Base-by-base conservation (phyloP, 805 yeast genomes). In the Candida sanyiensis region DNA sequence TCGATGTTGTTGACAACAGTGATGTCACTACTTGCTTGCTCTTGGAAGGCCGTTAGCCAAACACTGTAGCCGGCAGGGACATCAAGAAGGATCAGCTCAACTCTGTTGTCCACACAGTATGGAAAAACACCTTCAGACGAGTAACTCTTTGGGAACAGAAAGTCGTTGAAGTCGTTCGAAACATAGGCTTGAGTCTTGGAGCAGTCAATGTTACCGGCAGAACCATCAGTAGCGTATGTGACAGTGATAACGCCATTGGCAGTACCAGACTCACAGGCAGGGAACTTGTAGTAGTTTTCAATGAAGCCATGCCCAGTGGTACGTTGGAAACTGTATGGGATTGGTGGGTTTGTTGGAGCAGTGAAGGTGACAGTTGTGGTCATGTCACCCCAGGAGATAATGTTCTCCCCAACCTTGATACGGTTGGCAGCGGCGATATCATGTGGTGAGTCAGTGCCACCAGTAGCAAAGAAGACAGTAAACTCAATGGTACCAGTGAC, bases 261-360 rank as follows among this genome's bases (percentile, higher is more conserved):
- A 27, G 47, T 45, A 13, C 50, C 46, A 19, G 44, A 33, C 10
- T 55, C 54, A 50, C 70, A 65, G 3, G 33, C 40, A 49, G 64
- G 61, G 28, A 58, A 58, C 19, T 63, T 35, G 21, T 54, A 55
- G 41, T 64, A 64, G 34, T 51, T 44, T 43, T 64, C 66, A 19
- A 57, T 35, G 9, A 52, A 44, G 20, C 54, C 53, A 28, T 57
- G 50, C 5, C 63, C 56, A 5, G 67, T 64, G 12, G 63, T 54
- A 34, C 59, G 61, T 2, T 52, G 48, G 23, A 50, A 51, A 13
- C 40, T 44, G 39, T 52, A 60, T 13, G 52, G 33, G 9, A 35
- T 51, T 21, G 48, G 46, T 5, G 37, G 39, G 4, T 39, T 32
- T 5, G 51, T 42, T 6, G 41, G 27, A 15, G 50, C 47, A n/a